Percentiles rank a stretch among this genome's conserved stretches.
Evolutionary conservation across 192 early-diverging fungal genomes (phyloP).

Genomic region (Coemansia sp.): DNA sequence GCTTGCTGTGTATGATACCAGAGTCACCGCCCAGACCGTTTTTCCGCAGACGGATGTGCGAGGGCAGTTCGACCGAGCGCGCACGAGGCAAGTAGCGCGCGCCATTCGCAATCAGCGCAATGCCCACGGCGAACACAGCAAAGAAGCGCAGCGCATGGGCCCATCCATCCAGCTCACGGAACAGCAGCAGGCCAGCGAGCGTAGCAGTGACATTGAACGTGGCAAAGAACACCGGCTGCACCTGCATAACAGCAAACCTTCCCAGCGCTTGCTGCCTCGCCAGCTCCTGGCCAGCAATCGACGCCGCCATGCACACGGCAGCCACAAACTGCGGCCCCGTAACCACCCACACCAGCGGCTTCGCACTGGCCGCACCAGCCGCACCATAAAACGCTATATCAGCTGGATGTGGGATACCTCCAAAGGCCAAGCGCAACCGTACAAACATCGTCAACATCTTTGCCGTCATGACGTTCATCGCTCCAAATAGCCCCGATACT

Average conservation of each 20-base stretch:
- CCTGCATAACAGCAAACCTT: conserved; percentile 41
- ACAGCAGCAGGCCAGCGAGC: conserved; percentile 38
- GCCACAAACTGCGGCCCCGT: conserved; percentile 26
- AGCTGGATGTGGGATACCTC: conserved; percentile 28
- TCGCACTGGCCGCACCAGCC: conserved; percentile 1
- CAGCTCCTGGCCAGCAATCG: conserved; percentile 49
- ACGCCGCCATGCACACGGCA: conserved; percentile 22
- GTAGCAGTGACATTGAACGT: conserved; percentile 48
- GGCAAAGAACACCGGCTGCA: conserved; percentile 53
- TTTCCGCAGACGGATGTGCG: conserved; percentile 44
- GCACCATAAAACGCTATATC: conserved; percentile 42
- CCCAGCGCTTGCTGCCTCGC: conserved; percentile 50
- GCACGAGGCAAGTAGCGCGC: conserved; percentile 41
- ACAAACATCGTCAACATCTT: conserved; percentile 47
- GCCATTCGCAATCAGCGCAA: conserved; percentile 37
- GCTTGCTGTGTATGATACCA: conserved; percentile 10
- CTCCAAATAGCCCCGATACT: conserved; percentile 42
- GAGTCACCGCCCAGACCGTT: no score
- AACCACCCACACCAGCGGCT: conserved; percentile 7
- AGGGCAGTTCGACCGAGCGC: conserved; percentile 28
- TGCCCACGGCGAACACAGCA: conserved; percentile 25
- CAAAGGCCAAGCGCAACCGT: conserved; percentile 26
- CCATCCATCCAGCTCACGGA: conserved; percentile 38
- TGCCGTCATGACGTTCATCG: conserved; percentile 50
- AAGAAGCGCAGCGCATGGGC: conserved; percentile 29